Evolutionary conservation across 768 basidiomycete genomes (phyloP), one percentile per base, ranked within the genome.

Genomic region (Suillus spraguei): DNA sequence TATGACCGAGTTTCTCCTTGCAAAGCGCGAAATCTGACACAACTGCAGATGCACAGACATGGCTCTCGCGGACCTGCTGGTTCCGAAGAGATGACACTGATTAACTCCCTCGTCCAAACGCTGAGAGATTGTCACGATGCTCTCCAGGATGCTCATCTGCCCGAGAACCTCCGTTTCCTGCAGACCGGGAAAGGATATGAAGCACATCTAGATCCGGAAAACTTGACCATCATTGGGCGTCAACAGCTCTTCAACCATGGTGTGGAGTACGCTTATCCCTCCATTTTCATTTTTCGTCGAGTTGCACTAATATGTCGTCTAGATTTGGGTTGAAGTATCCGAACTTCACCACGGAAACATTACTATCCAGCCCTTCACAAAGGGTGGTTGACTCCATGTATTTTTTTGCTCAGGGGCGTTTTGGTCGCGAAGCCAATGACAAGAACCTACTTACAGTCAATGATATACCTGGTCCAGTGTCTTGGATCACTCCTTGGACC

Each of bases 401-500:
- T 63, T 82, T 79, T 71, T 82, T 81, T 66, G 73, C 72, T 44
- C 64, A 73, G 38, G 78, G 79, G 0, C 77, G 78, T 68, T 78
- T 77, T 63, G 81, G 80, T 14, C 72, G 74, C 16, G 35, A 62
- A 9, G 63, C 67, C 17, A 69, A 74, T 62, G 70, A 68, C 9
- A 65, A 76, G 16, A 63, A 67, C 22, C 74, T 80, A 60, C 63
- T 67, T 4, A 71, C 71, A 20, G 71, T 79, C 53, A 49, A 65
- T 4, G 79, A 81, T 65, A 70, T 79, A 59, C 65, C 65, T 50
- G 68, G 69, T 59, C 77, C 77, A n/a, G 69, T 76, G 22, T 77
- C 78, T 46, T 80, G 78, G 77, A 78, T 82, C 64, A 80, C 72
- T 38, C 80, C 78, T 33, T 78, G 78, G 77, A 70, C 72, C 60